Evolutionary conservation across 495 filamentous ascomycete genomes (phyloP).

Genomic region (Penicillium paxilli): DNA sequence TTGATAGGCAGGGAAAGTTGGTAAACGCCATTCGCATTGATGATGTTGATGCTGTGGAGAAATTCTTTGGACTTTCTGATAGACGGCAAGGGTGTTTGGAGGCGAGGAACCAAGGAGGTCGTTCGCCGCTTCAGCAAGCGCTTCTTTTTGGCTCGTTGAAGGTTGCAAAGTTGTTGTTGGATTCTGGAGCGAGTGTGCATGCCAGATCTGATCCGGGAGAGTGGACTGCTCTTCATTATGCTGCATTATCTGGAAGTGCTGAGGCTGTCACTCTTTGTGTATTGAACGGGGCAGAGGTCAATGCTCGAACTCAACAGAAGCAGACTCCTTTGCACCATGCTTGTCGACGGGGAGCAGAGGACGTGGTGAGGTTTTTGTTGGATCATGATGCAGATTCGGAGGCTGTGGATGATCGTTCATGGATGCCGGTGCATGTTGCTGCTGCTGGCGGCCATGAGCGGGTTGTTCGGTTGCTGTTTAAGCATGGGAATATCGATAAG

Average conservation of each 20-base stretch:
- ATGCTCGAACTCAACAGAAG: background rate
- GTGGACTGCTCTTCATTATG: background rate
- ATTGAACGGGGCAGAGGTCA: background rate
- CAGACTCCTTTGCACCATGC: background rate
- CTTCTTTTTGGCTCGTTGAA: background rate
- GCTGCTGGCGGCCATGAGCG: background rate
- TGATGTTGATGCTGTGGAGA: background rate
- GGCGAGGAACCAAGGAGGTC: background rate
- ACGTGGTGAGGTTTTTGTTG: background rate
- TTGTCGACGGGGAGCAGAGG: background rate
- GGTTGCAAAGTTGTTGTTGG: background rate
- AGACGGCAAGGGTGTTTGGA: background rate
- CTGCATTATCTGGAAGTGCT: background rate
- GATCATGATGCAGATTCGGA: background rate
- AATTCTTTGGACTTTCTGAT: background rate
- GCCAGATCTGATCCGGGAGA: background rate
- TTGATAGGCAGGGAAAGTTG: background rate
- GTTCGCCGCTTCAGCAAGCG: background rate
- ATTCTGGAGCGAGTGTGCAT: background rate
- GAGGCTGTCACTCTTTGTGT: background rate
- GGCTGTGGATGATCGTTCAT: background rate
- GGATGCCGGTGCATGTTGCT: background rate
- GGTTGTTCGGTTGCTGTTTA: background rate
- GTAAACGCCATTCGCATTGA: background rate
- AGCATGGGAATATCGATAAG: background rate